phyloP scores from a whole-genome alignment of 2,329 filamentous ascomycete genomes.

The Endocalyx cinctus region DNA sequence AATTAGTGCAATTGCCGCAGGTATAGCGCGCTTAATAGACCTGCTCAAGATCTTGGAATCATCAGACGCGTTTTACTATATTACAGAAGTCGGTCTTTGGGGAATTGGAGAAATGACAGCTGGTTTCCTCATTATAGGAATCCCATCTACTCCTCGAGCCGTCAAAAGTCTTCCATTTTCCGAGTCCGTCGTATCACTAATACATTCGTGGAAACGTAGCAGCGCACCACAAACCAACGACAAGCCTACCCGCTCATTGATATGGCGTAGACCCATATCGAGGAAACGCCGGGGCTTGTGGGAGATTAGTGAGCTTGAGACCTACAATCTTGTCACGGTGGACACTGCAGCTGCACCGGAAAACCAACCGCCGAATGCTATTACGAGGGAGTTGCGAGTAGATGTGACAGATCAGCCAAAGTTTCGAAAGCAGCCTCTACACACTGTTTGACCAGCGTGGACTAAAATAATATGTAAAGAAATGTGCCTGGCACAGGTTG shows the following conservation, averaged over 20 bases:
- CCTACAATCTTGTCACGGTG: too few species aligned
- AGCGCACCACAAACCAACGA: not conserved
- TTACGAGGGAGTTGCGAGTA: too few species aligned
- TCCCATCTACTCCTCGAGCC: conserved; percentile 10
- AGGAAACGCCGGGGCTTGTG: not conserved
- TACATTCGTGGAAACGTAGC: conserved; percentile 1
- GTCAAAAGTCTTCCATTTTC: conserved; percentile 6
- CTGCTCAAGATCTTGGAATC: conserved; percentile 5
- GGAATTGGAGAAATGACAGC: conserved; percentile 12
- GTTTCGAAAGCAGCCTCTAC: too few species aligned
- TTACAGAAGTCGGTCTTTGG: conserved; percentile 12
- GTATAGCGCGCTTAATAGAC: conserved; percentile 9
- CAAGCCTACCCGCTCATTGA: too few species aligned
- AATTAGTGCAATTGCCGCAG: conserved; percentile 11
- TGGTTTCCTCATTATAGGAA: conserved; percentile 13
- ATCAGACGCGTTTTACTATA: conserved; percentile 7
- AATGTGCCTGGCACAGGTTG: too few species aligned
- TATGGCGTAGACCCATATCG: not conserved
- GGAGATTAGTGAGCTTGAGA: not conserved
- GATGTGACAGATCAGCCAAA: too few species aligned
- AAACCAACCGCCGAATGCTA: too few species aligned
- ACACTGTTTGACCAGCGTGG: too few species aligned
- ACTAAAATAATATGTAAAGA: too few species aligned
- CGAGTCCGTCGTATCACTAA: conserved; percentile 6
- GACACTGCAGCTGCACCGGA: too few species aligned